Evolutionary conservation across 2,329 filamentous ascomycete genomes (phyloP).

Genomic region (Cladophialophora chaetospira): DNA sequence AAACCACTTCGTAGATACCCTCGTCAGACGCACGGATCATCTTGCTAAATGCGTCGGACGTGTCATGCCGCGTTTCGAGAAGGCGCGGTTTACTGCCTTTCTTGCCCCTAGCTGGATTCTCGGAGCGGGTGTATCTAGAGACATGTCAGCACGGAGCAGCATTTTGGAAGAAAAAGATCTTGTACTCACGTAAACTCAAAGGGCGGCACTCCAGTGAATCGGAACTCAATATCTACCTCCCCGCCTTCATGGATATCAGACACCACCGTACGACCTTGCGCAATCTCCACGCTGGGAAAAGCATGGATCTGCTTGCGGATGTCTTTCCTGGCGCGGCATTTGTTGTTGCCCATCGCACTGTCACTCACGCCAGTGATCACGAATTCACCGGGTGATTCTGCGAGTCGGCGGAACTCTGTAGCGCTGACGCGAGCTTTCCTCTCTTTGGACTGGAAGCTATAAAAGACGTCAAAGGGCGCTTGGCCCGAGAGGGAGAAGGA

Average conservation of each 20-base stretch:
- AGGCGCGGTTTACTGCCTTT: conserved; percentile 72
- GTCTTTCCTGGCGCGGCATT: conserved; percentile 78
- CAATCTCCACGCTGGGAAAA: conserved; percentile 87
- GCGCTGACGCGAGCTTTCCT: conserved; percentile 72
- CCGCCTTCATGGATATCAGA: conserved; percentile 97
- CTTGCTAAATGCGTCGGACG: conserved; percentile 79
- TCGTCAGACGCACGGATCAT: conserved; percentile 84
- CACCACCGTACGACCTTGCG: conserved; percentile 75
- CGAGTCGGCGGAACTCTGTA: conserved; percentile 81
- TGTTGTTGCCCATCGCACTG: conserved; percentile 61
- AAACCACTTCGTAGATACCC: conserved; percentile 95
- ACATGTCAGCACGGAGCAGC: conserved; percentile 21
- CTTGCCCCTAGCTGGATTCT: conserved; percentile 56
- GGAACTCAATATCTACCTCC: conserved; percentile 88
- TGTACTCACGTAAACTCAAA: conserved; percentile 80
- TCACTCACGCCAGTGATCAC: conserved; percentile 84
- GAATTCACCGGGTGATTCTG: conserved; percentile 87
- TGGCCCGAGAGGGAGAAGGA: conserved; percentile 89
- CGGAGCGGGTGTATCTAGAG: conserved; percentile 75
- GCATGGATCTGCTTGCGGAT: conserved; percentile 85
- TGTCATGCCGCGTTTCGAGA: conserved; percentile 86
- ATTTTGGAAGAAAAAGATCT: neutral
- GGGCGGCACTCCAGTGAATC: conserved; percentile 92
- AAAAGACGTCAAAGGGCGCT: conserved; percentile 89
- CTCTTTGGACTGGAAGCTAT: conserved; percentile 77